These are phyloP conservation scores for Aspergillus sp. DNA, from an alignment of 2,329 filamentous ascomycete species.

Conservation along the genomic window DNA sequence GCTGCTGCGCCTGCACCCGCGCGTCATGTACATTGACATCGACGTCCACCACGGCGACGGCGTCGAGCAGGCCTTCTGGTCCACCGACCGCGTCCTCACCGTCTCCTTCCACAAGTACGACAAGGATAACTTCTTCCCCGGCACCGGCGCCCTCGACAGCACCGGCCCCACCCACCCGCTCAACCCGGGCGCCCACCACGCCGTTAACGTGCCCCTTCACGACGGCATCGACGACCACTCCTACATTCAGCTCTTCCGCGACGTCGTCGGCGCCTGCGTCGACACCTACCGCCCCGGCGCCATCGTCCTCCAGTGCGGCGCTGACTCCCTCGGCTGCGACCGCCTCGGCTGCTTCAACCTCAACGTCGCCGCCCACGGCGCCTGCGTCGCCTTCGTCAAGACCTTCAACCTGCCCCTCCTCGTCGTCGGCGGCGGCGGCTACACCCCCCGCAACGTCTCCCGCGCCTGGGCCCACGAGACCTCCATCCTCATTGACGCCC, in stretches of 20 bases:
- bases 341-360: constrained; percentile 94
- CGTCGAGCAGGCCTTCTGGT: constrained; percentile 88
- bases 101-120: constrained; percentile 97
- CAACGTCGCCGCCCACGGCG: constrained; percentile 89
- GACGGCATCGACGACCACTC: constrained; percentile 90
- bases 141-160: constrained; percentile 81
- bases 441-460: constrained; percentile 94
- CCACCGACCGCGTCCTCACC: constrained; percentile 85
- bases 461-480: constrained; percentile 97
- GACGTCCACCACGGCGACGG: constrained; percentile 91
- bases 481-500: constrained; percentile 75
- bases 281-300: constrained; percentile 82
- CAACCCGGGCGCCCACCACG: constrained; percentile 84
- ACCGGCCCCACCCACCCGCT: constrained; percentile 79
- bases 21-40: constrained; percentile 92
- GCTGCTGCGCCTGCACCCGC: constrained; percentile 74
- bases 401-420: constrained; percentile 75
- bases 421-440: constrained; percentile 90
- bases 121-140: constrained; percentile 79
- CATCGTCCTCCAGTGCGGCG: constrained; percentile 93
- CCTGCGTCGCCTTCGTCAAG: constrained; percentile 88
- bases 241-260: constrained; percentile 81
- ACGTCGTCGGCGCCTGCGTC: constrained; percentile 73
- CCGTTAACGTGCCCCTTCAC: constrained; percentile 84
- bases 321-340: constrained; percentile 91